phyloP scores from a whole-genome alignment of 1,284 basidiomycete genomes.

The Anthracocystis walkeri region DNA sequence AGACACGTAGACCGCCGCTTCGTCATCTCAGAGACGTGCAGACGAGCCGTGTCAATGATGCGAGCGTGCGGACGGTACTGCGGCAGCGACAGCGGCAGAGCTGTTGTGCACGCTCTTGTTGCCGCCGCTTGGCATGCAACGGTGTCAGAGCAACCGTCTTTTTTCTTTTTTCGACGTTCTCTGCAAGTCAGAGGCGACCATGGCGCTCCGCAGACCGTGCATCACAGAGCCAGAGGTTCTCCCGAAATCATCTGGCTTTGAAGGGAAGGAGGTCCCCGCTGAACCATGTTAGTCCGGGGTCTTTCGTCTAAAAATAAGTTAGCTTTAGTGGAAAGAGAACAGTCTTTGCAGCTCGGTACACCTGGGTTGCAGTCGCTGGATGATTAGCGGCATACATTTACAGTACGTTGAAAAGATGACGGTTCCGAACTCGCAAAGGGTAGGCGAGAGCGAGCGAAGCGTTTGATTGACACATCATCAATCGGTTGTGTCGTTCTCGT shows the following conservation, averaged over 20 bases:
- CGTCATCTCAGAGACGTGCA: not conserved
- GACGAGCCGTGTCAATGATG: not conserved
- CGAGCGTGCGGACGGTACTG: not conserved
- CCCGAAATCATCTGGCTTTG: not conserved
- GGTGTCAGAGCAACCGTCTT: not conserved
- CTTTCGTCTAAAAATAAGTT: no score
- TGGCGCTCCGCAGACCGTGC: constrained; percentile 8
- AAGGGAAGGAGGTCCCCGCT: not conserved
- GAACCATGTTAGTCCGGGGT: no score
- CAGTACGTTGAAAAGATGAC: no score
- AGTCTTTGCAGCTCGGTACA: no score
- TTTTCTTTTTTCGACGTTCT: not conserved
- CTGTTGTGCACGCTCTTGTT: not conserved
- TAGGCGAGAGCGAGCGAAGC: not conserved
- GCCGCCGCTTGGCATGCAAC: constrained; percentile 9
- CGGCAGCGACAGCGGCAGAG: not conserved
- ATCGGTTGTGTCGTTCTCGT: constrained; percentile 2
- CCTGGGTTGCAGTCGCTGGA: no score
- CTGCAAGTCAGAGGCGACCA: not conserved
- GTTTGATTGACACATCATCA: constrained; percentile 1
- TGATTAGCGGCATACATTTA: no score
- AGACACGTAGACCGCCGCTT: not conserved
- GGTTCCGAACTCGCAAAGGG: not conserved
- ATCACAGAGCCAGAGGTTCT: not conserved
- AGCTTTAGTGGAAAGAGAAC: no score